A percentile compares a stretch with the other conserved stretches of the same genome.
Evolutionary conservation across 139 green algal genomes (phyloP).

Genomic region (Picochlorum sp.): DNA sequence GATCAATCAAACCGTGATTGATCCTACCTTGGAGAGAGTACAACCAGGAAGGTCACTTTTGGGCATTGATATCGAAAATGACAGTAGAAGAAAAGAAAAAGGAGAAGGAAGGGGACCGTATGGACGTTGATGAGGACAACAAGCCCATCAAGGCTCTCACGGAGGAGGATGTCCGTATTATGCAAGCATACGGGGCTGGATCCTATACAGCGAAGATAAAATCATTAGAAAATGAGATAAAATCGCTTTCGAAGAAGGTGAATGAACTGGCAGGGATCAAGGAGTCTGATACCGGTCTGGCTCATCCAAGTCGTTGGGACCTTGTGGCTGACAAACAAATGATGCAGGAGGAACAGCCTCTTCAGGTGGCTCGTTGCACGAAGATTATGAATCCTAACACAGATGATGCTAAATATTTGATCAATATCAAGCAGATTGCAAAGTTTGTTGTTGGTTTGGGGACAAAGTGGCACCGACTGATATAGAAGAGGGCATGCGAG

Average conservation of each 20-base stretch:
- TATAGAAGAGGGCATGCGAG: conserved; percentile 99
- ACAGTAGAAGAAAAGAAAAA: conserved; percentile 12
- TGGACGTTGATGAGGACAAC: conserved; percentile 32
- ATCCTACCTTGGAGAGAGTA: not conserved
- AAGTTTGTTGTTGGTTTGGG: conserved; percentile 98
- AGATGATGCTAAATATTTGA: conserved; percentile 98
- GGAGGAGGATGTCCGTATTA: conserved; percentile 91
- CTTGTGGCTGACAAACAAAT: conserved; percentile 98
- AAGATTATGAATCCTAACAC: conserved; percentile 99
- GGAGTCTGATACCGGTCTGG: conserved; percentile 82
- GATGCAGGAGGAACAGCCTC: conserved; percentile 93
- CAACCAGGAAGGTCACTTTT: not conserved
- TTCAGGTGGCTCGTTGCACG: conserved; percentile 94
- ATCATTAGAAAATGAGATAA: conserved; percentile 40
- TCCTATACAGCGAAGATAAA: conserved; percentile 84
- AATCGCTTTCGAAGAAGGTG: conserved; percentile 34
- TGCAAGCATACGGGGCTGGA: conserved; percentile 93
- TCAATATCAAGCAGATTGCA: conserved; percentile 99
- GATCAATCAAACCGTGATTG: not conserved
- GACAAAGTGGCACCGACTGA: conserved; percentile 96
- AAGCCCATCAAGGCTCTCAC: conserved; percentile 74
- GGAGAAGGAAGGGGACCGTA: not conserved
- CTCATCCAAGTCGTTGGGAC: conserved; percentile 95
- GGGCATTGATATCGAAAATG: conserved; percentile 1
- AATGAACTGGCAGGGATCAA: conserved; percentile 48